Evolutionary conservation across 331 rosid genomes (phyloP).

Genomic region (Prunus yedoensis): DNA sequence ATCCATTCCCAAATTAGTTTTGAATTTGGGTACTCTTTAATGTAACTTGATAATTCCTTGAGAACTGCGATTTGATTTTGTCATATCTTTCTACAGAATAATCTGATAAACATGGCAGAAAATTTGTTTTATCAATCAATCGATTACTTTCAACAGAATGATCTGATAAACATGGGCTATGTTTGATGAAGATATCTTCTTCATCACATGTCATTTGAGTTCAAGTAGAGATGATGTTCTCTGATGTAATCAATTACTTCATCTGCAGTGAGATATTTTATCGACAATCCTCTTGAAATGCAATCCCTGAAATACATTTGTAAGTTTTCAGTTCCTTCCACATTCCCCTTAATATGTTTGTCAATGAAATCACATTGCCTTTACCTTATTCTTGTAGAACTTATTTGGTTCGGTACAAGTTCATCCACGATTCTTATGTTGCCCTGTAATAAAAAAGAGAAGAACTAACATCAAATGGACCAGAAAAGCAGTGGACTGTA

Average conservation of each 20-base stretch:
- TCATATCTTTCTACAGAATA: no score
- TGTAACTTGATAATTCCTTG: no score
- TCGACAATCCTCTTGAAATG: conserved; percentile 76
- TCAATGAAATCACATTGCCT: background rate
- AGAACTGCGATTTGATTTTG: no score
- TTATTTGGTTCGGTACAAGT: conserved; percentile 75
- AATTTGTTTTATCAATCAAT: no score
- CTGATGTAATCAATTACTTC: conserved; percentile 67
- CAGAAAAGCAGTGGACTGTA: background rate
- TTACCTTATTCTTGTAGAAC: conserved; percentile 89
- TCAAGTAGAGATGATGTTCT: conserved; percentile 48
- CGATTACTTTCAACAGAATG: no score
- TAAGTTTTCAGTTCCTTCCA: background rate
- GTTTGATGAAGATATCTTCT: background rate
- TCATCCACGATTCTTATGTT: conserved; percentile 74
- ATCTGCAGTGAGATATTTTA: conserved; percentile 73
- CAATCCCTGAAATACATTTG: conserved; percentile 60
- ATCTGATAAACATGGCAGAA: no score
- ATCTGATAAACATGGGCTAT: no score
- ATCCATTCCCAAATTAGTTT: no score
- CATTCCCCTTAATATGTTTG: background rate
- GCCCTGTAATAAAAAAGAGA: conserved; percentile 36
- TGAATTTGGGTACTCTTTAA: no score
- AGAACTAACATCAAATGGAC: no score
- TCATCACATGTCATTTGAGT: conserved; percentile 30